Conservation (phyloP, 2,329 filamentous ascomycete species). For the Xylogone sp. region DNA sequence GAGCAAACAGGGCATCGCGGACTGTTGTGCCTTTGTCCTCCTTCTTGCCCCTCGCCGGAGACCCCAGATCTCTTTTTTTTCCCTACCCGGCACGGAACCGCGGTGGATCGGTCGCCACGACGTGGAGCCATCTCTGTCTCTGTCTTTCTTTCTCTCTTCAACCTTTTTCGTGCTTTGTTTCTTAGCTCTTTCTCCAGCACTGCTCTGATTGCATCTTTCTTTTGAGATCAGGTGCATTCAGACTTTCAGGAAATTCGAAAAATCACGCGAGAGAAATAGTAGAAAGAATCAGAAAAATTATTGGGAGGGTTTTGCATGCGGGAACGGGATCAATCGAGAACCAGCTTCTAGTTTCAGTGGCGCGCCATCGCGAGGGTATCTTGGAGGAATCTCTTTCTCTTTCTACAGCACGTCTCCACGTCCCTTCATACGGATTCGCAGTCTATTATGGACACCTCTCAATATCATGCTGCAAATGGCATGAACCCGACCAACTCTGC, state of each 20-base stretch:
- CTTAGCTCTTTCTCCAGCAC: not conserved
- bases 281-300: not conserved
- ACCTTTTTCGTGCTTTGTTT: not conserved
- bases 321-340: not conserved
- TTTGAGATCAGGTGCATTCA: too few species aligned
- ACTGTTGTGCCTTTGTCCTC: not conserved
- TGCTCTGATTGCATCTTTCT: not conserved
- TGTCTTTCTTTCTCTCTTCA: too few species aligned
- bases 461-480: constrained; percentile 25
- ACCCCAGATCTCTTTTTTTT: not conserved
- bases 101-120: not conserved
- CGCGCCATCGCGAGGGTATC: constrained; percentile 4
- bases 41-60: not conserved
- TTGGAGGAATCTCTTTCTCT: constrained; percentile 3
- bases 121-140: not conserved
- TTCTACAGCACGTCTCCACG: constrained; percentile 1
- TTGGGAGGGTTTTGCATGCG: not conserved
- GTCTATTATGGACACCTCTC: constrained; percentile 21
- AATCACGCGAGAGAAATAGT: too few species aligned
- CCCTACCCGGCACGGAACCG: not conserved
- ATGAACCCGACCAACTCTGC: constrained; percentile 24
- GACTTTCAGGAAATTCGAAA: too few species aligned
- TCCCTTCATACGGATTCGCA: not conserved
- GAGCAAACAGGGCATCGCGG: not conserved
- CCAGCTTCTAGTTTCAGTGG: not conserved